Evolutionary conservation across 2,329 filamentous ascomycete genomes (phyloP), one percentile per base, ranked within the genome.

Genomic region (Dactylellina sp.): DNA sequence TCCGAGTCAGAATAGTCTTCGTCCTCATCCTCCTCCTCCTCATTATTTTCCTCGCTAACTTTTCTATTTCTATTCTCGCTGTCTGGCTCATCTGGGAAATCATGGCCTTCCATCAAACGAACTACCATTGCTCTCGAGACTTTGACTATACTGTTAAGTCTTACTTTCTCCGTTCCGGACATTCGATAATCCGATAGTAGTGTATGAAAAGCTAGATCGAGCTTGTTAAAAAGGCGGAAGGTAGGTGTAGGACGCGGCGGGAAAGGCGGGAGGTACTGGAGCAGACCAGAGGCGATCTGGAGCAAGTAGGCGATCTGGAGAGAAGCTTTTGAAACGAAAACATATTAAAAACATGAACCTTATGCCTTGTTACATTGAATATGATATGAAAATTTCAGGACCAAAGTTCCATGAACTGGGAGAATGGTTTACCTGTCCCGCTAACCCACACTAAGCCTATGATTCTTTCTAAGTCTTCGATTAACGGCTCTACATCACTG

Each of bases 131-230:
- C 62, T 35, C 71, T 53, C 16, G 71, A 61, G 5, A 75, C 25
- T 47, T 75, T 75, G 14, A 75, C 71, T 22, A 70, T 75, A 22
- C 71, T 75, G 28, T 57, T 64, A 11, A 75, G 42, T 12, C 71
- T 40, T 14, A 75, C 71, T 20, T 75, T 75, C 24, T 75, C 71
- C 1, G 71, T 75, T 1, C 40, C 57, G n/a, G 71, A 64, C 32
- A 75, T 42, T 16, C 53, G 49, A 20, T 66, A 40, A 1, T 62
- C 71, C 7, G 56, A 63, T 32, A 75, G 40, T 16, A 75, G 20
- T 12, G 50, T 70, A 37, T 75, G 59, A 39, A 75, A 75, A 25
- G 71, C 71, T n/a, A 75, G 20, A 22, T 75, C 71, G n/a, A 75
- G 71, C 35, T 64, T 63, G 40, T 75, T 62, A 37, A 75, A 59